These are phyloP conservation scores for Prunus padus DNA, from an alignment of 306 rosid species.

Conservation along the genomic window DNA sequence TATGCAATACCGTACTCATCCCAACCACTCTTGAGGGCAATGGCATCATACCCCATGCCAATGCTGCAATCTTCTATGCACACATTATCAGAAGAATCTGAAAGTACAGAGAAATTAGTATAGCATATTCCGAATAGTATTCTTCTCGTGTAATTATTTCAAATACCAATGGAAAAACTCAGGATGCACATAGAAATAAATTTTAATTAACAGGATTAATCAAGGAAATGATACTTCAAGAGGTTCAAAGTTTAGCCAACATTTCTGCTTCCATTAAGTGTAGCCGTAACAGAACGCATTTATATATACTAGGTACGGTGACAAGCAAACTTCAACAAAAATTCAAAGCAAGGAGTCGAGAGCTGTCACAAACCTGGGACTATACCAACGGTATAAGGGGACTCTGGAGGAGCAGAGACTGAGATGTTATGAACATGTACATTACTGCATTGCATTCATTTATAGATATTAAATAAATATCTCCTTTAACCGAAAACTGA, in stretches of 20 bases:
- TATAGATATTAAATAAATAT: slow-evolving; percentile 13
- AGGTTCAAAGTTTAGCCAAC: slow-evolving; percentile 2
- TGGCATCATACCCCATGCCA: slow-evolving; percentile 75
- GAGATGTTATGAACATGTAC: slow-evolving; percentile 81
- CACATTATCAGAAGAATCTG: slow-evolving; percentile 89
- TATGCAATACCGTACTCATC: slow-evolving; percentile 89
- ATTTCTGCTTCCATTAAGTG: background rate
- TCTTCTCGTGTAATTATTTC: background rate
- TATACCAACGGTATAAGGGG: slow-evolving; percentile 81
- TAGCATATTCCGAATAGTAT: background rate
- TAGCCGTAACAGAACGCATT: background rate
- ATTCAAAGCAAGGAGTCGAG: slow-evolving; percentile 6
- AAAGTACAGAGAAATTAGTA: slow-evolving; percentile 22
- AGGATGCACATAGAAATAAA: background rate
- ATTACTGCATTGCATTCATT: slow-evolving; percentile 56
- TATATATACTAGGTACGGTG: background rate
- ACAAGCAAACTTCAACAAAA: slow-evolving; percentile 6
- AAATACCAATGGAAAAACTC: slow-evolving; percentile 1
- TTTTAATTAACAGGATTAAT: background rate
- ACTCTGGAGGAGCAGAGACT: slow-evolving; percentile 66
- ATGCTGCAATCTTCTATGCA: slow-evolving; percentile 87
- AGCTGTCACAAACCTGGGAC: slow-evolving; percentile 75
- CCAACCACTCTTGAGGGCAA: slow-evolving; percentile 96
- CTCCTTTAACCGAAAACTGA: background rate
- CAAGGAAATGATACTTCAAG: background rate